Conservation (phyloP, 1,284 basidiomycete genomes). For the Pseudozyma sp. region DNA sequence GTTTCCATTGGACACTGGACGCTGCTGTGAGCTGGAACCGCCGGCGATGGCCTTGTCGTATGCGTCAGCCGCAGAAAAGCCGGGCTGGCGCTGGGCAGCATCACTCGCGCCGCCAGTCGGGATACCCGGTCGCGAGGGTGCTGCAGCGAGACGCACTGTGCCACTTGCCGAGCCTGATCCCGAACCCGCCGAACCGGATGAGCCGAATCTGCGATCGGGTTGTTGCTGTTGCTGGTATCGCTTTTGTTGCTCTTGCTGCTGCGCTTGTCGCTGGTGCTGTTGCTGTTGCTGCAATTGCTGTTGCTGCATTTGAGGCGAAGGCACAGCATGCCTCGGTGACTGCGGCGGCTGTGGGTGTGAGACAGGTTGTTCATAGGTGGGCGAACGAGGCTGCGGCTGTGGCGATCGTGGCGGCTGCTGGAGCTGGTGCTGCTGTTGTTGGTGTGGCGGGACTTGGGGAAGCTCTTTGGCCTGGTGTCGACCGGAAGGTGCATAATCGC, state of each 20-base stretch:
- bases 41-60: conserved; percentile 47
- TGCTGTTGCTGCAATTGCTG: conserved; percentile 19
- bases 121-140: conserved; percentile 43
- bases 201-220: conserved; percentile 40
- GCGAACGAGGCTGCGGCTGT: conserved; percentile 21
- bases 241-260: conserved; percentile 5
- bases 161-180: conserved; percentile 54
- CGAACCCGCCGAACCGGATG: conserved; percentile 44
- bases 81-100: conserved; percentile 14
- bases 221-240: conserved; percentile 9
- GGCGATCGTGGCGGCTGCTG: conserved; percentile 15
- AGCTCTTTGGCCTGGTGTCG: conserved; percentile 39
- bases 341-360: conserved; percentile 23
- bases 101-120: conserved; percentile 16
- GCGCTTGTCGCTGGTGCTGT: conserved; percentile 23
- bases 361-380: conserved; percentile 19
- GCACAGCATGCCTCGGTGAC: conserved; percentile 18
- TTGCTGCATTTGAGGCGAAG: conserved; percentile 19
- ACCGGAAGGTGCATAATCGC: conserved; percentile 20
- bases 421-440: conserved; percentile 11
- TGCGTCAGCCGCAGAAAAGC: conserved; percentile 44
- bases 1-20: conserved; percentile 26
- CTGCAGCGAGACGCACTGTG: conserved; percentile 50
- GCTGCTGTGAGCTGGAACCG: conserved; percentile 10
- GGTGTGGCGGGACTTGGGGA: conserved; percentile 38